Evolutionary conservation across 2,329 filamentous ascomycete species (phyloP).

Genomic region (Colletotrichum zoysiae): DNA sequence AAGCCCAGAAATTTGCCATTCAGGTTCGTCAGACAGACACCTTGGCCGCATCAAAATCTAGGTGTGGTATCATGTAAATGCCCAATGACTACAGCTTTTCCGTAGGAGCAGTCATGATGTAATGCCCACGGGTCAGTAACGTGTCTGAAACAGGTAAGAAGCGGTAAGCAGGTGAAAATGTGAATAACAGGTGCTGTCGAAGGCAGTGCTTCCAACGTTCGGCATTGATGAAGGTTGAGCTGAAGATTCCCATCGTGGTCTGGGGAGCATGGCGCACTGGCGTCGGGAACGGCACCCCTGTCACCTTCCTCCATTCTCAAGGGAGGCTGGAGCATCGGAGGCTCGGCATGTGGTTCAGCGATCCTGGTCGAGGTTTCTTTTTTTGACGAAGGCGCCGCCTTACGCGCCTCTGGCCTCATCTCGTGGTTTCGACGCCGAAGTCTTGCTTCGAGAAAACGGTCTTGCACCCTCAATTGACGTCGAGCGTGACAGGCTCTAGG

Average conservation of each 20-base stretch:
- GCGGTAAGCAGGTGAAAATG: conserved; percentile 28
- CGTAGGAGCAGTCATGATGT: conserved; percentile 5
- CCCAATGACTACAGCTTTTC: not conserved
- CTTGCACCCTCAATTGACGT: not conserved
- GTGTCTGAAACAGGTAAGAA: conserved; percentile 4
- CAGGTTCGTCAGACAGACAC: conserved; percentile 14
- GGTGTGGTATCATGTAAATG: conserved; percentile 3
- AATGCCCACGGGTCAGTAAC: not conserved
- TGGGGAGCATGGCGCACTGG: conserved; percentile 39
- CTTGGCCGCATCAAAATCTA: not conserved
- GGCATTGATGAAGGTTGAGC: conserved; percentile 20
- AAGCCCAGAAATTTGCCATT: conserved; percentile 11
- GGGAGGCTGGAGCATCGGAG: conserved; percentile 29
- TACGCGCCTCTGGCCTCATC: conserved; percentile 18
- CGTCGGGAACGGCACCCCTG: conserved; percentile 28
- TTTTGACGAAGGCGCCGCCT: conserved; percentile 22
- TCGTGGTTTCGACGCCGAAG: not conserved
- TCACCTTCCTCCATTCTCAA: conserved; percentile 9
- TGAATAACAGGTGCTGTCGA: conserved; percentile 10
- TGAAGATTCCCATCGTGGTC: conserved; percentile 23
- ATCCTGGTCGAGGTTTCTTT: conserved; percentile 1
- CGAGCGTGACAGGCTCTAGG: not conserved
- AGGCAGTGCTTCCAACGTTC: conserved; percentile 14
- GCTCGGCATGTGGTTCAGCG: conserved; percentile 25
- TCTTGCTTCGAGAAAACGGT: not conserved